Conservation (phyloP, 441 rosid genomes). For the Gossypium davidsonii region DNA sequence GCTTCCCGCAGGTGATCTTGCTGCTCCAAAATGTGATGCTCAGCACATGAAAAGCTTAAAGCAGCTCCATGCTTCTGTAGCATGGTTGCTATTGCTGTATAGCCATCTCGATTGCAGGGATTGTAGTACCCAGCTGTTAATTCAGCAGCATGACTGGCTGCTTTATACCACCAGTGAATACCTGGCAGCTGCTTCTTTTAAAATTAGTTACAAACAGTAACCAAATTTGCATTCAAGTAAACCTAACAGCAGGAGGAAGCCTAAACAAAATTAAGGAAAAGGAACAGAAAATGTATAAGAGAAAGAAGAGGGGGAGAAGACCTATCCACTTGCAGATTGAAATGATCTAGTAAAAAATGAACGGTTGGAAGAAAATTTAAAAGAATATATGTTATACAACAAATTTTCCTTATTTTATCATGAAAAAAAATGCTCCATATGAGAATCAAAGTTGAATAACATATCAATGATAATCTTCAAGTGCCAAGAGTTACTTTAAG, state of each 20-base stretch:
- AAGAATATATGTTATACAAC: background rate
- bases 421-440: background rate
- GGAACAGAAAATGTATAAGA: background rate
- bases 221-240: background rate
- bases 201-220: background rate
- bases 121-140: slow-evolving; percentile 89
- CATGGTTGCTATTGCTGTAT: slow-evolving; percentile 58
- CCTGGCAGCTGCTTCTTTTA: slow-evolving; percentile 73
- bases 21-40: slow-evolving; percentile 45
- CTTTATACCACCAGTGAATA: slow-evolving; percentile 95
- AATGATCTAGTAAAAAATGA: background rate
- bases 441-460: slow-evolving; percentile 3
- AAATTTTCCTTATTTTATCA: background rate
- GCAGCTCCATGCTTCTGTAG: slow-evolving; percentile 73
- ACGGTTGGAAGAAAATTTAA: background rate
- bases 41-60: slow-evolving; percentile 60
- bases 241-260: background rate
- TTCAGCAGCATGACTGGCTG: slow-evolving; percentile 94
- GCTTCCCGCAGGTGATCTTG: slow-evolving; percentile 53
- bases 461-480: slow-evolving; percentile 4
- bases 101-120: slow-evolving; percentile 91
- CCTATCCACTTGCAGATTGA: background rate
- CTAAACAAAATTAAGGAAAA: background rate
- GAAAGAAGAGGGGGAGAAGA: background rate
- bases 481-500: background rate